phyloP scores from a whole-genome alignment of 116 monocot species.

The Iris pallida region DNA sequence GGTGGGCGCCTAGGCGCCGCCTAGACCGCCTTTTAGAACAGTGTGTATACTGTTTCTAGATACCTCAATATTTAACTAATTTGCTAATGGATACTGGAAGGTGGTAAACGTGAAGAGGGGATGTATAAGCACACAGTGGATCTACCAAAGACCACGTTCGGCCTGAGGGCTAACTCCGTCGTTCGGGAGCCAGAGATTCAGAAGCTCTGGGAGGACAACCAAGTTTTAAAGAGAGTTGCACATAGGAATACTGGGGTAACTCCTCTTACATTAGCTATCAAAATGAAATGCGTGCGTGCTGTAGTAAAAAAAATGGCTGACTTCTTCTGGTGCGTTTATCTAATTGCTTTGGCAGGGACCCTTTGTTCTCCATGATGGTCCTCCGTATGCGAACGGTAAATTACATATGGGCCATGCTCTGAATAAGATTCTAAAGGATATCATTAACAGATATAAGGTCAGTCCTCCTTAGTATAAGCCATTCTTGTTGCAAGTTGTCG shows the following conservation, averaged over 20 bases:
- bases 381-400: slow-evolving; percentile 96
- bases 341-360: slow-evolving; percentile 40
- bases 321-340: neutral
- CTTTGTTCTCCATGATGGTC: slow-evolving; percentile 95
- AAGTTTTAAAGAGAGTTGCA: slow-evolving; percentile 63
- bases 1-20: too few relatives aligned
- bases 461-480: neutral
- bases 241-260: slow-evolving; percentile 80
- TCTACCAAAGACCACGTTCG: slow-evolving; percentile 88
- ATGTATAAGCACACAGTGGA: slow-evolving; percentile 93
- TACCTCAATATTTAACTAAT: neutral
- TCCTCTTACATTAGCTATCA: neutral
- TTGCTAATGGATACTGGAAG: slow-evolving; percentile 27
- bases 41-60: neutral
- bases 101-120: slow-evolving; percentile 62
- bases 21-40: too few relatives aligned
- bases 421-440: slow-evolving; percentile 99
- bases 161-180: slow-evolving; percentile 82
- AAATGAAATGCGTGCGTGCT: too few relatives aligned
- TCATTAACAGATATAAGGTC: slow-evolving; percentile 92
- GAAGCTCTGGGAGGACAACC: slow-evolving; percentile 92
- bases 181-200: slow-evolving; percentile 91
- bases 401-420: slow-evolving; percentile 97
- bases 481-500: neutral
- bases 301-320: neutral